phyloP scores from a whole-genome alignment of 306 rosid species.

The Pueraria montana region DNA sequence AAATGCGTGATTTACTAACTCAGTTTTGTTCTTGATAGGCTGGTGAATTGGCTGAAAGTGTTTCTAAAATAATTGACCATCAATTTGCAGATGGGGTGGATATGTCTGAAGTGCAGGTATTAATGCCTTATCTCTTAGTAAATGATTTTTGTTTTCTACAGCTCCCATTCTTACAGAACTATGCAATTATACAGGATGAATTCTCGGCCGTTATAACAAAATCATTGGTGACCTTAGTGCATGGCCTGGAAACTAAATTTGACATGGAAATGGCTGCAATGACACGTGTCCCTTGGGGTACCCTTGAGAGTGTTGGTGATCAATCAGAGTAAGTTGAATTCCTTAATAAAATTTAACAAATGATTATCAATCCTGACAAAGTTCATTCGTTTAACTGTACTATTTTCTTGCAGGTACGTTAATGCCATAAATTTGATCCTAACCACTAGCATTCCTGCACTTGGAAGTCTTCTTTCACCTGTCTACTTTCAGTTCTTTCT shows the following conservation, averaged over 20 bases:
- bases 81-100: slow-evolving; percentile 83
- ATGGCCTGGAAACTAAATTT: slow-evolving; percentile 95
- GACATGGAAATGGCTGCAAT: slow-evolving; percentile 97
- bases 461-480: slow-evolving; percentile 94
- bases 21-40: slow-evolving; percentile 66
- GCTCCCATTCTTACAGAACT: slow-evolving; percentile 44
- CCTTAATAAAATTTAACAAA: slow-evolving; percentile 21
- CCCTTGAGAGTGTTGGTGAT: slow-evolving; percentile 98
- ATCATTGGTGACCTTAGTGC: slow-evolving; percentile 92
- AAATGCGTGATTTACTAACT: slow-evolving; percentile 47
- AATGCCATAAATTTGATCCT: slow-evolving; percentile 96
- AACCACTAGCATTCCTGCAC: slow-evolving; percentile 87
- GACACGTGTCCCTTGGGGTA: slow-evolving; percentile 95
- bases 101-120: slow-evolving; percentile 98
- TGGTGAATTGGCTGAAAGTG: slow-evolving; percentile 97
- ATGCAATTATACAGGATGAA: slow-evolving; percentile 77
- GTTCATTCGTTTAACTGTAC: slow-evolving; percentile 41
- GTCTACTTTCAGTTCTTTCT: slow-evolving; percentile 97
- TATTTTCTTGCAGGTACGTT: slow-evolving; percentile 79
- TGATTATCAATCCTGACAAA: slow-evolving; percentile 25
- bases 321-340: slow-evolving; percentile 88
- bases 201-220: slow-evolving; percentile 95
- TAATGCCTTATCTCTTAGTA: slow-evolving; percentile 31
- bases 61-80: slow-evolving; percentile 86
- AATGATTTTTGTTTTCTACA: slow-evolving; percentile 17